These are phyloP conservation scores for Blepharisma japonicum DNA, from an alignment of 73 alveolate species.

Conservation along the genomic window DNA sequence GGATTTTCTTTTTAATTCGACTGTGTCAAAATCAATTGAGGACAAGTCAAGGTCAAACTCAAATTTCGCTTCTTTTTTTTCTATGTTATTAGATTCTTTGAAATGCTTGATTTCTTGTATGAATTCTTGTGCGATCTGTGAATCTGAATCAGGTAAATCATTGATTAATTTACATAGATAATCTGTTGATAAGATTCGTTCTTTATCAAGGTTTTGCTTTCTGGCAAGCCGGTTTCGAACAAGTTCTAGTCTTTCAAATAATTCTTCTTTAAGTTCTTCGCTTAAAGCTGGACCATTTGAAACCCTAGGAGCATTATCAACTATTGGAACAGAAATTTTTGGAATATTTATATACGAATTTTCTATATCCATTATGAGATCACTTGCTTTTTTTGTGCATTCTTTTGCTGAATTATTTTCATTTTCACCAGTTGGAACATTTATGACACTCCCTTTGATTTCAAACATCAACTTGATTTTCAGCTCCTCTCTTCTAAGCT, in stretches of 20 bases:
- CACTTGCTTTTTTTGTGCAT: background rate
- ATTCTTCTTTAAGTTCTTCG: slow-evolving; percentile 3
- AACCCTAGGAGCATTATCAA: background rate
- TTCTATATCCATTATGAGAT: background rate
- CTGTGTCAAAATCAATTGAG: no score
- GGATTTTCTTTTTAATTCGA: no score
- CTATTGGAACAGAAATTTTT: background rate
- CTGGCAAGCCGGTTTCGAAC: background rate
- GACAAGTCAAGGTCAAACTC: no score
- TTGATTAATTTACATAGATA: background rate
- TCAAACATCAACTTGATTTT: no score
- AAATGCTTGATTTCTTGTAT: background rate
- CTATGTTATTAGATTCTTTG: background rate
- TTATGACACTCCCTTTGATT: background rate
- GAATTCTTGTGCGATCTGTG: background rate
- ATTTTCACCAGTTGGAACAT: background rate
- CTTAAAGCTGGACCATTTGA: background rate
- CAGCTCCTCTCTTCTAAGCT: no score
- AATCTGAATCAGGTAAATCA: background rate
- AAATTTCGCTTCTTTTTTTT: no score
- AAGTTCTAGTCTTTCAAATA: background rate
- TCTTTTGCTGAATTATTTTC: background rate
- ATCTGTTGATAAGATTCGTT: background rate
- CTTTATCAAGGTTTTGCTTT: background rate
- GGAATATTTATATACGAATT: background rate